These are phyloP conservation scores for Erigeron canadensis DNA, from an alignment of 129 eudicot species.

Conservation along the genomic window DNA sequence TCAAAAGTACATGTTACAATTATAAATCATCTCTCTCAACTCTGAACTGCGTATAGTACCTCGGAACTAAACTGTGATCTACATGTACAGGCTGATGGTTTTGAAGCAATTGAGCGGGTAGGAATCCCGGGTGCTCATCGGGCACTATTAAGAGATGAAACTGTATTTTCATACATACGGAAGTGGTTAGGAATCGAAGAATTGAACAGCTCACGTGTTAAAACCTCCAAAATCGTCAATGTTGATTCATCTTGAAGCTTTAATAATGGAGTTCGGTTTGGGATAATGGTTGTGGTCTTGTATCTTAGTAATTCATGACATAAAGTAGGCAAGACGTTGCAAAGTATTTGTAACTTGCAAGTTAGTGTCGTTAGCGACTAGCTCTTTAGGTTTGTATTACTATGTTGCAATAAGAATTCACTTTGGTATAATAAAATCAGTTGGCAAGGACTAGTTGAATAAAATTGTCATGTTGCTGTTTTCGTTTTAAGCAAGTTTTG, in stretches of 20 bases:
- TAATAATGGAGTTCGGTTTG: not conserved
- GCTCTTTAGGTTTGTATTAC: too few relatives aligned
- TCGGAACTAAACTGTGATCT: conserved; percentile 5
- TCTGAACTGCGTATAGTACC: not conserved
- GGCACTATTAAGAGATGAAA: conserved; percentile 29
- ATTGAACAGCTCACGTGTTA: not conserved
- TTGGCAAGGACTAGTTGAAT: too few relatives aligned
- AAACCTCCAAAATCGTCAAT: conserved; percentile 28
- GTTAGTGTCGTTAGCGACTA: too few relatives aligned
- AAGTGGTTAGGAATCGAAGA: conserved; percentile 36
- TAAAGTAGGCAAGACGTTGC: not conserved
- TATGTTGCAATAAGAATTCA: too few relatives aligned
- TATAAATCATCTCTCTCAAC: not conserved
- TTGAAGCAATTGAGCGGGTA: conserved; percentile 31
- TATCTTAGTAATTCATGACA: conserved; percentile 18
- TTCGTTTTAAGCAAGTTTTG: too few relatives aligned
- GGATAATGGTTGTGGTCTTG: not conserved
- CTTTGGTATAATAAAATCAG: too few relatives aligned
- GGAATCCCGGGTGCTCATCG: conserved; percentile 36
- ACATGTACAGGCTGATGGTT: conserved; percentile 34
- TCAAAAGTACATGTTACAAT: not conserved
- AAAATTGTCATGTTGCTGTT: too few relatives aligned
- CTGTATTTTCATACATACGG: conserved; percentile 27
- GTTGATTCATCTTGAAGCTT: conserved; percentile 18
- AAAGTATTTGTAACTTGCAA: not conserved